Evolutionary conservation across 495 filamentous ascomycete genomes (phyloP).

Genomic region (Tuber brumale): DNA sequence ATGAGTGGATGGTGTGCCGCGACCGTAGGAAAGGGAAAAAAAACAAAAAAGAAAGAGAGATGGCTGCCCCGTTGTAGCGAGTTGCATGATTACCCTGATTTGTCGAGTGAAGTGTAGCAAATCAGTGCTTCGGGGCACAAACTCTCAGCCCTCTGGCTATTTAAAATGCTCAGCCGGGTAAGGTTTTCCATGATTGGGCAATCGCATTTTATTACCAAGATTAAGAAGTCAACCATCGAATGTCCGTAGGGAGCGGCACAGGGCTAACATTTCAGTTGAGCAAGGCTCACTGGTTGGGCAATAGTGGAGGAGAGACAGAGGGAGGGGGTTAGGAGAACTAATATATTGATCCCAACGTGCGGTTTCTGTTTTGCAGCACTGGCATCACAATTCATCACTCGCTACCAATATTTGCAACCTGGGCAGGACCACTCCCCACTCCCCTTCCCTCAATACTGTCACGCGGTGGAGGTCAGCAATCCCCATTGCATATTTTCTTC

Average conservation of each 20-base stretch:
- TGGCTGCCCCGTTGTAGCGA: neutral
- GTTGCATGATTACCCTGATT: conserved; percentile 1
- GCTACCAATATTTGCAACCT: neutral
- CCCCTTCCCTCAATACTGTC: neutral
- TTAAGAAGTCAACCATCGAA: neutral
- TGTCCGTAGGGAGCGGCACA: neutral
- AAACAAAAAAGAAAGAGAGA: neutral
- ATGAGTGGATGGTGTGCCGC: neutral
- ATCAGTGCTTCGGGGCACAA: neutral
- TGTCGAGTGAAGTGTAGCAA: neutral
- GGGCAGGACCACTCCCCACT: neutral
- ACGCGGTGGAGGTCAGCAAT: neutral
- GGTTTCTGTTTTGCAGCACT: neutral
- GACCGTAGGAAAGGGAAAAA: neutral
- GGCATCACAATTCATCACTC: neutral
- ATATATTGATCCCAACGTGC: conserved; percentile 1
- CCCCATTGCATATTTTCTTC: neutral
- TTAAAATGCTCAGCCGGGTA: conserved; percentile 4
- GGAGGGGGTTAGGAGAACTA: neutral
- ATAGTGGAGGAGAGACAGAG: neutral
- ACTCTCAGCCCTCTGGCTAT: conserved; percentile 3
- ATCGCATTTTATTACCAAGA: conserved; percentile 3
- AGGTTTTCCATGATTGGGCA: neutral
- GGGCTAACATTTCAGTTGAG: neutral
- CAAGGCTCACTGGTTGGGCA: conserved; percentile 1